A percentile compares a stretch with the other conserved stretches of the same genome.
These are phyloP conservation scores for Cladobotryum protrusum DNA, from an alignment of 2,329 filamentous ascomycete species.

Conservation along the genomic window DNA sequence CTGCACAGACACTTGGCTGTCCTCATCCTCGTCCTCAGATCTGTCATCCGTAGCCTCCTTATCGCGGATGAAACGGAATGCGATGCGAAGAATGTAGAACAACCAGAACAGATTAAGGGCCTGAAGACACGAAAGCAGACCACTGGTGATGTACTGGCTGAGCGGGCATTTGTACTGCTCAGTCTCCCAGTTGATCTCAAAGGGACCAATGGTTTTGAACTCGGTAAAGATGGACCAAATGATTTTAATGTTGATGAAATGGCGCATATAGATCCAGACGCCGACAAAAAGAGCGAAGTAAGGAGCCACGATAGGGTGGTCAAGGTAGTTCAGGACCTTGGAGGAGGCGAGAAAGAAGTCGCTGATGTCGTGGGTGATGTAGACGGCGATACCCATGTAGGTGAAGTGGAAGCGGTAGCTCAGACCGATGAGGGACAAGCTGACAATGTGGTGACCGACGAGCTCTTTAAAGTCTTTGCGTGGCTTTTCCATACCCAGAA, in stretches of 20 bases:
- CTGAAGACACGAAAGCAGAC: conserved; percentile 61
- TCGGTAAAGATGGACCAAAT: conserved; percentile 69
- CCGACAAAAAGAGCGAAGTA: conserved; percentile 80
- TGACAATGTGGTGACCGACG: conserved; percentile 86
- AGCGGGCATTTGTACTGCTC: conserved; percentile 73
- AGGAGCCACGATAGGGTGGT: conserved; percentile 68
- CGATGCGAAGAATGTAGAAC: conserved; percentile 69
- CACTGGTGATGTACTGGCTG: conserved; percentile 60
- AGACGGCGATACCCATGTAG: conserved; percentile 88
- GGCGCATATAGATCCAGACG: conserved; percentile 84
- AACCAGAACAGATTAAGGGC: conserved; percentile 78
- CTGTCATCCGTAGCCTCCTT: conserved; percentile 62
- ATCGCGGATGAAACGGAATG: conserved; percentile 60
- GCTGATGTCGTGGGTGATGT: conserved; percentile 88
- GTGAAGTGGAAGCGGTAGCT: conserved; percentile 97
- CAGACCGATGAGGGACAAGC: conserved; percentile 71
- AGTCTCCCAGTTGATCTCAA: conserved; percentile 68
- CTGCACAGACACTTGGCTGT: conserved; percentile 16
- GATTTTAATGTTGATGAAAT: conserved; percentile 75
- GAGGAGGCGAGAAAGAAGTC: conserved; percentile 95
- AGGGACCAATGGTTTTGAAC: conserved; percentile 68
- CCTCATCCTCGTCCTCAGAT: conserved; percentile 59
- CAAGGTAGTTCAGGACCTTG: conserved; percentile 86
- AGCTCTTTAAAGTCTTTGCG: conserved; percentile 94
- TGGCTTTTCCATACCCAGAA: conserved; percentile 85